Percentiles rank a stretch among this genome's conserved stretches.
phyloP scores from a whole-genome alignment of 176 grass and related monocot genomes.

The Bonia amplexicaulis region DNA sequence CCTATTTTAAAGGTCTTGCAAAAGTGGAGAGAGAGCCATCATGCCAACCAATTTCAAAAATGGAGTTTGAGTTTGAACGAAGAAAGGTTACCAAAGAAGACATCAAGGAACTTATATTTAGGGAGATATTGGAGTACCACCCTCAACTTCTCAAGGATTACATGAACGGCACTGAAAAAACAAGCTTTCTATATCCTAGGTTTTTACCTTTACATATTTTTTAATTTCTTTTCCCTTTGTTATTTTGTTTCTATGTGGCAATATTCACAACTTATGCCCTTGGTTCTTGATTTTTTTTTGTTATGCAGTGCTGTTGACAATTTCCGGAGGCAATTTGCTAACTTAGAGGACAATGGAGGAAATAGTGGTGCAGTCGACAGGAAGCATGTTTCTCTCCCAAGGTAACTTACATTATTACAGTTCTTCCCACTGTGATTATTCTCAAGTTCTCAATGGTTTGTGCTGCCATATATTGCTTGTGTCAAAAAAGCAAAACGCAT shows the following conservation, averaged over 20 bases:
- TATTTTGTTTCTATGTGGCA: constrained; percentile 13
- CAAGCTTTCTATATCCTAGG: constrained; percentile 87
- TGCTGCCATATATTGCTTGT: neutral
- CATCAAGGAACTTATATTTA: constrained; percentile 88
- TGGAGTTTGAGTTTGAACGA: constrained; percentile 95
- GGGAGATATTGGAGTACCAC: constrained; percentile 92
- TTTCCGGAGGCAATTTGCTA: constrained; percentile 90
- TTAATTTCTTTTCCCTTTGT: neutral
- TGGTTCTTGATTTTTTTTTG: constrained; percentile 13
- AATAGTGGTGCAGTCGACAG: constrained; percentile 53
- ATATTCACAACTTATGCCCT: constrained; percentile 1
- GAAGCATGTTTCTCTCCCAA: constrained; percentile 97
- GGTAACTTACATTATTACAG: constrained; percentile 40
- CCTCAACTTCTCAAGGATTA: constrained; percentile 80
- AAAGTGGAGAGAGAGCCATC: constrained; percentile 89
- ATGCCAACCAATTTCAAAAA: constrained; percentile 79
- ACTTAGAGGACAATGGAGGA: constrained; percentile 86
- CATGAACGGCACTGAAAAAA: constrained; percentile 49
- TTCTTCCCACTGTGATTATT: neutral
- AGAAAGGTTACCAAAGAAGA: constrained; percentile 86
- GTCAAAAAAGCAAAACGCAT: neutral
- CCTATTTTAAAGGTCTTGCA: constrained; percentile 80
- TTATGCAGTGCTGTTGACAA: constrained; percentile 83
- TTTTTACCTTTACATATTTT: constrained; percentile 20
- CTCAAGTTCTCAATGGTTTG: neutral